These are phyloP conservation scores for Neophaeococcomyces aloes DNA, from an alignment of 2,329 filamentous ascomycete species.

Conservation along the genomic window DNA sequence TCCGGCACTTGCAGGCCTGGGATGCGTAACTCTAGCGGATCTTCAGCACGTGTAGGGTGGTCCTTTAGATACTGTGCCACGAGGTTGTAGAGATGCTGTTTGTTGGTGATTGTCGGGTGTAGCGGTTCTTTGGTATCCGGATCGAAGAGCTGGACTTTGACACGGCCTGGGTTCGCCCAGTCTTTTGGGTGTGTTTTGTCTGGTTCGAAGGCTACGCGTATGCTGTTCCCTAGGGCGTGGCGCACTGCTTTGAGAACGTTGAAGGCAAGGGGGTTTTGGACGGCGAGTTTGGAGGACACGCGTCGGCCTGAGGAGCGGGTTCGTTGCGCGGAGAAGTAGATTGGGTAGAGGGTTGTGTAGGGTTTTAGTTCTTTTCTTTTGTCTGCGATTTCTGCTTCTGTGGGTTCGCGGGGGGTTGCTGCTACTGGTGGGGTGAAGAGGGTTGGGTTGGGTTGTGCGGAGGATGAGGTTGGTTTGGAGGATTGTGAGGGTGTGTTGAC, in stretches of 20 bases:
- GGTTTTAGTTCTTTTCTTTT: constrained; percentile 53
- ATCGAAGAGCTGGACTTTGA: constrained; percentile 59
- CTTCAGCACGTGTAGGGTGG: constrained; percentile 65
- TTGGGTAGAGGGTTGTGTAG: constrained; percentile 84
- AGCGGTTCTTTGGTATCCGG: constrained; percentile 41
- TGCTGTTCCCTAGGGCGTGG: constrained; percentile 28
- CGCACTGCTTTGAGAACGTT: constrained; percentile 83
- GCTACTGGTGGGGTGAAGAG: constrained; percentile 39
- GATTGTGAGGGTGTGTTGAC: constrained; percentile 20
- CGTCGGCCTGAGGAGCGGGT: constrained; percentile 70
- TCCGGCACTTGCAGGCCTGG: constrained; percentile 59
- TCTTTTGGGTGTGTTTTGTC: constrained; percentile 91
- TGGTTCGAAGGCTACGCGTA: constrained; percentile 65
- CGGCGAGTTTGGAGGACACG: constrained; percentile 60
- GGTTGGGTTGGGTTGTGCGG: constrained; percentile 26
- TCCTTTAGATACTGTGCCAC: constrained; percentile 64
- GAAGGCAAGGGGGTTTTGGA: constrained; percentile 74
- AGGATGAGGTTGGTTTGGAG: constrained; percentile 15
- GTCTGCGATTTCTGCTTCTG: constrained; percentile 32
- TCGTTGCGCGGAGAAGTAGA: constrained; percentile 75
- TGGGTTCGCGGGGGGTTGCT: constrained; percentile 33
- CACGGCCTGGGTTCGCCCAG: constrained; percentile 90
- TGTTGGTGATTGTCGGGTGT: constrained; percentile 52
- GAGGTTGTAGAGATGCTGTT: constrained; percentile 79
- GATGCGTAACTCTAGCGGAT: constrained; percentile 61